Conservation (phyloP, 306 rosid species). For the Crotalaria pallida region DNA sequence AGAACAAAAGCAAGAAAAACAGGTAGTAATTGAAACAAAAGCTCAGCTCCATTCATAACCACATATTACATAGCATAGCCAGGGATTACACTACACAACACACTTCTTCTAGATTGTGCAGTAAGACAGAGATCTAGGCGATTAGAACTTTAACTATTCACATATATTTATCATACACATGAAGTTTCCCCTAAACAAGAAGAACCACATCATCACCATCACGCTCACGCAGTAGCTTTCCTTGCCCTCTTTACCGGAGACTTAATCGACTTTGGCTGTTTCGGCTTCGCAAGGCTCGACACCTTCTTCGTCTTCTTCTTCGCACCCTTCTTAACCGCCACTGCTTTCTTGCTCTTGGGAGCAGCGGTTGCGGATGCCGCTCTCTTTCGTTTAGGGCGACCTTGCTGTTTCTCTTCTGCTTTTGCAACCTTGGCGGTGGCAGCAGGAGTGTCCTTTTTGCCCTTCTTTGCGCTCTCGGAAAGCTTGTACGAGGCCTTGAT, state of each 20-base stretch:
- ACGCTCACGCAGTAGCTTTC: conserved; percentile 25
- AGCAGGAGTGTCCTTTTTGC: neutral
- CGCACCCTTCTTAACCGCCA: neutral
- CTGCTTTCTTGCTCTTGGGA: conserved; percentile 31
- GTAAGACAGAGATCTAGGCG: neutral
- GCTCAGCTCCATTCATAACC: neutral
- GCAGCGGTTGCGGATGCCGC: neutral
- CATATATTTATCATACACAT: conserved; percentile 7
- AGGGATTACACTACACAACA: neutral
- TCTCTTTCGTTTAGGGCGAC: conserved; percentile 10
- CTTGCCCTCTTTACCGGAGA: conserved; percentile 55
- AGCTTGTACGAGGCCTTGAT: conserved; percentile 82
- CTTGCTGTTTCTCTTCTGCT: conserved; percentile 22
- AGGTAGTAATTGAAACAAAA: neutral
- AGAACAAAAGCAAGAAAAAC: neutral
- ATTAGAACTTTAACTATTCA: neutral
- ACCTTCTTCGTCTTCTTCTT: conserved; percentile 47
- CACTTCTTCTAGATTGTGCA: neutral
- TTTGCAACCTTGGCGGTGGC: neutral
- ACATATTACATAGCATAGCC: neutral
- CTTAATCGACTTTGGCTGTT: conserved; percentile 67
- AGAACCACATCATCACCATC: neutral
- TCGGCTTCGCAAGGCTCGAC: conserved; percentile 49
- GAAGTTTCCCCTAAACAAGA: neutral
- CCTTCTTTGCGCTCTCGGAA: conserved; percentile 35